These are phyloP conservation scores for Acmispon strigosus DNA, from an alignment of 306 rosid genomes.

Conservation along the genomic window DNA sequence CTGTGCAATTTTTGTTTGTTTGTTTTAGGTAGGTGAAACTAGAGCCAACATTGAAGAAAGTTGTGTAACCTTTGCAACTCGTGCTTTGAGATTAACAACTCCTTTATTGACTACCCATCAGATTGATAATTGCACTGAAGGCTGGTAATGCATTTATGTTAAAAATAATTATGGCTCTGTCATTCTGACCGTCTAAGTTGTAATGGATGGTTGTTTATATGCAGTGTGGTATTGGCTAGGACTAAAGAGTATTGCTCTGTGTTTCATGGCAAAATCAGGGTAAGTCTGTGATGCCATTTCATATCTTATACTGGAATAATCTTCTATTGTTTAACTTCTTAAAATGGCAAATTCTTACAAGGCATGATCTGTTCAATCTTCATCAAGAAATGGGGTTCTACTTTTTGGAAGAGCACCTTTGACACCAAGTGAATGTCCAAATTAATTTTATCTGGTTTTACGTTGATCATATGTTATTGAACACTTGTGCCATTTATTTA, in stretches of 20 bases:
- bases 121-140: conserved; percentile 96
- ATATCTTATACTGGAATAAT: background rate
- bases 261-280: conserved; percentile 89
- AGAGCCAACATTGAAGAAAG: conserved; percentile 85
- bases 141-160: conserved; percentile 58
- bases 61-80: conserved; percentile 86
- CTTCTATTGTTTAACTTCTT: background rate
- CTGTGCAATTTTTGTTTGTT: background rate
- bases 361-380: conserved; percentile 17
- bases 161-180: background rate
- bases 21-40: conserved; percentile 83
- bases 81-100: conserved; percentile 66
- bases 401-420: conserved; percentile 3
- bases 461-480: background rate
- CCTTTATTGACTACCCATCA: conserved; percentile 95
- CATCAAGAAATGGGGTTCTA: background rate
- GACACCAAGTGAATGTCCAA: background rate
- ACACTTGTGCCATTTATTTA: background rate
- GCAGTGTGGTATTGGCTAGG: conserved; percentile 84
- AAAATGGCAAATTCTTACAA: conserved; percentile 13
- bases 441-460: conserved; percentile 1
- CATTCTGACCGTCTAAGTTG: background rate
- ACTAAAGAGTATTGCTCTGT: conserved; percentile 80
- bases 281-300: conserved; percentile 38
- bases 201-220: conserved; percentile 29